phyloP scores from a whole-genome alignment of 768 basidiomycete genomes.

The Podaxis sp. region DNA sequence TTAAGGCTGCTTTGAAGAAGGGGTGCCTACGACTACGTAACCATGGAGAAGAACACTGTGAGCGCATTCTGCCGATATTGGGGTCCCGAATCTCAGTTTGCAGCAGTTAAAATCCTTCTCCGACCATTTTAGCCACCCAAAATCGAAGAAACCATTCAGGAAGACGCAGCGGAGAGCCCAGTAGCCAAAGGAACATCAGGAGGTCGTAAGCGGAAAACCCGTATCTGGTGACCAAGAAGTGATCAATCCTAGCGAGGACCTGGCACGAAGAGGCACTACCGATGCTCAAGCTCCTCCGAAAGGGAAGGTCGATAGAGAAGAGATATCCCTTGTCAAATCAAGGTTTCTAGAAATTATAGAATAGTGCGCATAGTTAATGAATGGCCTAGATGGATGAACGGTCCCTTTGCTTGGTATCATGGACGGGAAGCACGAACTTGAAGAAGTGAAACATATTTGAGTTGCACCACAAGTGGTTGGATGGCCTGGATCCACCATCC shows the following conservation, averaged over 20 bases:
- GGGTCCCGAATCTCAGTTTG: not conserved
- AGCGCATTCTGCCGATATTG: constrained; percentile 4
- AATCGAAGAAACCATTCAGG: not conserved
- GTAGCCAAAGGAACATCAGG: not conserved
- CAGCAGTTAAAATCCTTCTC: constrained; percentile 34
- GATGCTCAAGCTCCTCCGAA: not conserved
- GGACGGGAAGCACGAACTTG: too few relatives aligned
- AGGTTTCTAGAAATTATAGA: not conserved
- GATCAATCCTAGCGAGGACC: not conserved
- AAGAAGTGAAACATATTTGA: too few relatives aligned
- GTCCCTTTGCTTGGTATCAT: too few relatives aligned
- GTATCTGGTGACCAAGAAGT: not conserved
- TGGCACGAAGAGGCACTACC: not conserved
- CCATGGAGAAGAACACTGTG: constrained; percentile 37
- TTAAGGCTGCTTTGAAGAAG: constrained; percentile 41
- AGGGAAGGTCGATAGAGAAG: not conserved
- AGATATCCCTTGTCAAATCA: not conserved
- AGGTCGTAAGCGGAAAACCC: not conserved
- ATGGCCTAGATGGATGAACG: too few relatives aligned
- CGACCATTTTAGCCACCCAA: constrained; percentile 15
- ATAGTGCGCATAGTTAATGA: not conserved
- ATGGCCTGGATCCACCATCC: too few relatives aligned
- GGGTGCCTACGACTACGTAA: constrained; percentile 36
- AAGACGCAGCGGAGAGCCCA: not conserved
- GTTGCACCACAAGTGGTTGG: too few relatives aligned